phyloP scores from a whole-genome alignment of 768 basidiomycete genomes.

The Tylopilus sp. region DNA sequence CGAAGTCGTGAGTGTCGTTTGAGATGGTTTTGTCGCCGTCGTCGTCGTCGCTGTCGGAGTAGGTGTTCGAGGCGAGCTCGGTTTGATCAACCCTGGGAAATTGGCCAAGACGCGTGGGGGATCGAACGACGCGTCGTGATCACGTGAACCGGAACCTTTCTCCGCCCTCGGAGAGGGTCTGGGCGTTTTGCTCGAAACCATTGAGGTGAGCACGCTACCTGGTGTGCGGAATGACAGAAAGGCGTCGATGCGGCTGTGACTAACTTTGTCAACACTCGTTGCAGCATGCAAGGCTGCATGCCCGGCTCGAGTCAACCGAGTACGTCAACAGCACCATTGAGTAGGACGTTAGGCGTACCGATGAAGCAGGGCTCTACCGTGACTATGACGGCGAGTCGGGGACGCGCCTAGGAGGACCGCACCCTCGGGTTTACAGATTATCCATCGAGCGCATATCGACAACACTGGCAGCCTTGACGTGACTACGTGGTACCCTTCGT shows the following conservation, averaged over 20 bases:
- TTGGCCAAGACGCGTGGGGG: constrained; percentile 20
- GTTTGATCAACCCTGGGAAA: constrained; percentile 32
- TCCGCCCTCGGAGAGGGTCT: background rate
- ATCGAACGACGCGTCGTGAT: constrained; percentile 23
- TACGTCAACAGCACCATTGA: constrained; percentile 12
- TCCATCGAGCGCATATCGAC: too few relatives aligned
- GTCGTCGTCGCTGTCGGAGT: constrained; percentile 3
- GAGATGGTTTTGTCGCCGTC: background rate
- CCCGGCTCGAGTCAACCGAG: constrained; percentile 13
- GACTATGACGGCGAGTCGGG: too few relatives aligned
- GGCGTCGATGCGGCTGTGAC: background rate
- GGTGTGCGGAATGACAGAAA: background rate
- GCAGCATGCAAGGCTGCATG: constrained; percentile 8
- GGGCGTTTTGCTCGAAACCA: constrained; percentile 7
- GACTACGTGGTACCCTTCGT: too few relatives aligned
- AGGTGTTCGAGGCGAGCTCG: background rate
- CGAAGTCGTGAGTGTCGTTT: background rate
- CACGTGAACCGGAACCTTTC: constrained; percentile 17
- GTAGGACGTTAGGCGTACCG: background rate
- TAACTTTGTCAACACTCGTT: too few relatives aligned
- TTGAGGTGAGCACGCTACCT: background rate
- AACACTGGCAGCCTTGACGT: too few relatives aligned
- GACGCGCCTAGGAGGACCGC: too few relatives aligned
- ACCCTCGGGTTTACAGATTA: too few relatives aligned
- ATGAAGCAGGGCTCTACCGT: too few relatives aligned